Evolutionary conservation across 177 flowering plant species (phyloP).

Genomic region (Vitis hybrid): DNA sequence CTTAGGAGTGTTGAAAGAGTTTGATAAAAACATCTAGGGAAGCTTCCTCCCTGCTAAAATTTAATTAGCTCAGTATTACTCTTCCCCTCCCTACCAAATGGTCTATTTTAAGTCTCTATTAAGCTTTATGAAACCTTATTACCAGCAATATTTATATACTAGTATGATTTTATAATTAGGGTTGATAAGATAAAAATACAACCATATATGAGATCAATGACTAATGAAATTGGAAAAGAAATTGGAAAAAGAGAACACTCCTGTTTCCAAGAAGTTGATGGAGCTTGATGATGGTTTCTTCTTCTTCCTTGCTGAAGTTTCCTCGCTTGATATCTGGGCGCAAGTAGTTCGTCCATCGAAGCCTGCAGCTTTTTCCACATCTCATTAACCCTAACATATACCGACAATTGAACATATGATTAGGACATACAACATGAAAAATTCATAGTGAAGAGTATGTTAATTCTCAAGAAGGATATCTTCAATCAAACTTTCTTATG

Average conservation of each 20-base stretch:
- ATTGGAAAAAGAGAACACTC: not conserved
- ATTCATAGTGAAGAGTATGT: not conserved
- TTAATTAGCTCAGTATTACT: too few species aligned
- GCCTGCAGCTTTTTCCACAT: constrained; percentile 22
- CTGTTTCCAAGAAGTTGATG: constrained; percentile 29
- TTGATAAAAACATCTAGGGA: too few species aligned
- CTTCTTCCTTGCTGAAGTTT: constrained; percentile 23
- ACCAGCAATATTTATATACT: too few species aligned
- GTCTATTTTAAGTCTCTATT: too few species aligned
- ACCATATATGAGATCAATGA: too few species aligned
- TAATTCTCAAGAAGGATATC: too few species aligned
- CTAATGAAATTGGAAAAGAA: not conserved
- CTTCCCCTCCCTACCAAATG: too few species aligned
- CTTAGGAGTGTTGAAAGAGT: too few species aligned
- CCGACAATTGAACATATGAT: not conserved
- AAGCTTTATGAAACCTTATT: too few species aligned
- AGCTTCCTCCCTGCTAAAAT: too few species aligned
- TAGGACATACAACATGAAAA: not conserved
- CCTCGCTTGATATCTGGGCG: constrained; percentile 29
- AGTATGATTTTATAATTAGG: too few species aligned
- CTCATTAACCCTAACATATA: constrained; percentile 13
- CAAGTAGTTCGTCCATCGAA: constrained; percentile 21
- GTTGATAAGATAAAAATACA: too few species aligned
- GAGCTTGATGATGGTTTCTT: constrained; percentile 20
- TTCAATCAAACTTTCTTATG: not conserved